A percentile compares a stretch with the other conserved stretches of the same genome.
phyloP scores from a whole-genome alignment of 192 early-diverging fungal genomes.

The Obelidium mucronatum region DNA sequence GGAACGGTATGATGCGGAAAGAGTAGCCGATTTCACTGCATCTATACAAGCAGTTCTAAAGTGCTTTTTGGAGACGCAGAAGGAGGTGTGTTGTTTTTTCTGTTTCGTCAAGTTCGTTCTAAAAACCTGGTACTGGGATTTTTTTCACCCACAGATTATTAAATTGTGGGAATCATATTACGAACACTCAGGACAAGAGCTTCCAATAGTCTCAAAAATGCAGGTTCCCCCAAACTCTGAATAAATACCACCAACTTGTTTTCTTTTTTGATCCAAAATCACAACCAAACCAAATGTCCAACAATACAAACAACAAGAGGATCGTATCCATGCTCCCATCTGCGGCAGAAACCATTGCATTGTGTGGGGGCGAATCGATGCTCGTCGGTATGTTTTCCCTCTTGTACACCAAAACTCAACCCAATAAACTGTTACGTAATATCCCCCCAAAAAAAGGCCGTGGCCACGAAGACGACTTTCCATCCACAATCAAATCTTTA shows the following conservation, averaged over 20 bases:
- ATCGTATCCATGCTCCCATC: conserved; percentile 53
- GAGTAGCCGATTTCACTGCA: conserved; percentile 81
- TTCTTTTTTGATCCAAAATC: too few species aligned
- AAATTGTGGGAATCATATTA: conserved; percentile 31
- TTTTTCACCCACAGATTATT: conserved; percentile 21
- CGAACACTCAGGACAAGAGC: conserved; percentile 15
- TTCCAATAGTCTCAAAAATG: too few species aligned
- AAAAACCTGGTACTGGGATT: not conserved
- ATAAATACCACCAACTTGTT: too few species aligned
- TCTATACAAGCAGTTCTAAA: conserved; percentile 75
- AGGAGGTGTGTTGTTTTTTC: conserved; percentile 64
- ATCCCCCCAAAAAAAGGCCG: not conserved
- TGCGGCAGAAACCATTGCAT: conserved; percentile 53
- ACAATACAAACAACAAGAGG: too few species aligned
- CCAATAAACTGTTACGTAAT: not conserved
- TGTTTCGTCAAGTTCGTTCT: too few species aligned
- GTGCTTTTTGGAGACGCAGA: conserved; percentile 81
- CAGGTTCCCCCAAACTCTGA: too few species aligned
- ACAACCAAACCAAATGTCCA: too few species aligned
- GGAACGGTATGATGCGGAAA: conserved; percentile 79
- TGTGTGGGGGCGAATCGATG: conserved; percentile 43
- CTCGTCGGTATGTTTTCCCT: conserved; percentile 49
- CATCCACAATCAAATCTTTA: conserved; percentile 43
- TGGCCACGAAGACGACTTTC: conserved; percentile 53
- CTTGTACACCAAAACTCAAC: too few species aligned